Conservation (phyloP, 768 basidiomycete species). For the Lactarius vividus region DNA sequence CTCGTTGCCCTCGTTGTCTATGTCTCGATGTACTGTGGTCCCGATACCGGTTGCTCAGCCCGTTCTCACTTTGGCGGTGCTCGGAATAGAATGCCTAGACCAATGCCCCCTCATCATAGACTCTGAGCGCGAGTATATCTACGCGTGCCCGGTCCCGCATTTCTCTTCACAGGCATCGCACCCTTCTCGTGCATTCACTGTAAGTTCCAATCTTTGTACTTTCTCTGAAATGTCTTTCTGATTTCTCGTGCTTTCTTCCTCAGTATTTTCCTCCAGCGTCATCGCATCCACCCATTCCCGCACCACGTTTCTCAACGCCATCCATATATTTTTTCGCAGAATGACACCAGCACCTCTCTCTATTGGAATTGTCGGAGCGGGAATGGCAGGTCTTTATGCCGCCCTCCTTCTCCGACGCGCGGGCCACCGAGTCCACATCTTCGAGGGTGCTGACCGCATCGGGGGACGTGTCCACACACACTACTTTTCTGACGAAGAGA, state of each 20-base stretch:
- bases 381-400: conserved; percentile 25
- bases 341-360: background rate
- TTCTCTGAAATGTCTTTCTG: background rate
- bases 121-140: conserved; percentile 10
- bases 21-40: background rate
- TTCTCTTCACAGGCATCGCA: conserved; percentile 5
- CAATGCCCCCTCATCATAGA: background rate
- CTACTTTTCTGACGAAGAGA: conserved; percentile 25
- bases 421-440: conserved; percentile 24
- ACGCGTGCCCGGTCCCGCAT: background rate
- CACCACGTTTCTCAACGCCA: background rate
- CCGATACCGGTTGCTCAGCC: conserved; percentile 10
- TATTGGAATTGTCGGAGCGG: conserved; percentile 26
- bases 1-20: conserved; percentile 2
- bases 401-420: conserved; percentile 22
- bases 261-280: background rate
- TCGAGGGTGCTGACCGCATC: conserved; percentile 23
- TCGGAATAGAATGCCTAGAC: background rate
- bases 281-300: background rate
- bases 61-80: conserved; percentile 9
- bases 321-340: background rate
- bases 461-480: conserved; percentile 27
- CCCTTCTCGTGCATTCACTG: background rate
- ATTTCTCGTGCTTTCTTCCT: background rate
- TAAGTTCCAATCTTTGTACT: background rate